A percentile compares a stretch with the other conserved stretches of the same genome.
phyloP scores from a whole-genome alignment of 2,329 filamentous ascomycete genomes.

The Colletotrichum truncatum region DNA sequence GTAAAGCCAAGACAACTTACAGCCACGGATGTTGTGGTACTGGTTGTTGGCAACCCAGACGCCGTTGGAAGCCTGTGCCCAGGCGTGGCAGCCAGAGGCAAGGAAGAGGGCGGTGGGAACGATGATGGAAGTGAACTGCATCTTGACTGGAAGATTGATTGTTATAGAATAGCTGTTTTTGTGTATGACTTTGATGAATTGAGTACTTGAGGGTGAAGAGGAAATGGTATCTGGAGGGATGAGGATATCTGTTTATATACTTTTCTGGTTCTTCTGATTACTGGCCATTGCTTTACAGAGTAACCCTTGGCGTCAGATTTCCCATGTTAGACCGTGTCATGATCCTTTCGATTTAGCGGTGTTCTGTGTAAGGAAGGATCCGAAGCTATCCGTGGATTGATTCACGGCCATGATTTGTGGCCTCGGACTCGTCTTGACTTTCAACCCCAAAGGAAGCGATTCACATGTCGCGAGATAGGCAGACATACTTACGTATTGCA shows the following conservation, averaged over 20 bases:
- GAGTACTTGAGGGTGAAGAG: not conserved
- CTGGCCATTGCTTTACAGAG: rapidly evolving
- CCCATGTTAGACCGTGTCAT: not conserved
- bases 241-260: not conserved
- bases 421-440: not conserved
- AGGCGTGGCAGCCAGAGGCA: constrained; percentile 3
- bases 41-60: constrained; percentile 9
- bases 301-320: not conserved
- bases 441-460: too few relatives aligned
- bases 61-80: constrained; percentile 1
- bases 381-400: not conserved
- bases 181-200: not conserved
- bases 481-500: too few relatives aligned
- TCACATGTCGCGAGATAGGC: too few relatives aligned
- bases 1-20: not conserved
- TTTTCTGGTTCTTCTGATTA: not conserved
- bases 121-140: not conserved
- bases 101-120: not conserved
- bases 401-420: not conserved
- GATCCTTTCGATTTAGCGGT: not conserved
- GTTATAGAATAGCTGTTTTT: not conserved
- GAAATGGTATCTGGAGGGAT: not conserved
- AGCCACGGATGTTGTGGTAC: not conserved
- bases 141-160: not conserved
- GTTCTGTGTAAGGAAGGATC: not conserved